A percentile compares a stretch with the other conserved stretches of the same genome.
phyloP scores from a whole-genome alignment of 352 stramenopile species.

The Aphanomyces invadans region DNA sequence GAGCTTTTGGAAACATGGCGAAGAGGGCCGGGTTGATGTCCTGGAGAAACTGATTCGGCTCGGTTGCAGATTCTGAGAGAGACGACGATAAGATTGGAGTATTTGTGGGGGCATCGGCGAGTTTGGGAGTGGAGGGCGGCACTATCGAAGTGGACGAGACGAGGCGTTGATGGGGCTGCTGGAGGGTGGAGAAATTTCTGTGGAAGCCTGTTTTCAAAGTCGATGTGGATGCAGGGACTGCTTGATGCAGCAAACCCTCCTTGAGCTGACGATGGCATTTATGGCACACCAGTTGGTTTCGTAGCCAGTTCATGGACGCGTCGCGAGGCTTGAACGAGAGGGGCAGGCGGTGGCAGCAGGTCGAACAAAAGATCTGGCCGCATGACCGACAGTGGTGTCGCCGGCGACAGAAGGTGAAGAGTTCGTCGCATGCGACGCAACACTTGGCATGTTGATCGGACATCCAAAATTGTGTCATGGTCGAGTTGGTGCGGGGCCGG shows the following conservation, averaged over 20 bases:
- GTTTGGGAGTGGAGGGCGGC: background rate
- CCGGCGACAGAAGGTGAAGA: conserved; percentile 76
- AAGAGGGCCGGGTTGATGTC: conserved; percentile 35
- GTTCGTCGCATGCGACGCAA: conserved; percentile 73
- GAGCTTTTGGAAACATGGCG: conserved; percentile 79
- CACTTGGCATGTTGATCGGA: conserved; percentile 76
- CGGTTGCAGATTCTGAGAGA: background rate
- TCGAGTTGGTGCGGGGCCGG: background rate
- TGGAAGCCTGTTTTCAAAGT: background rate
- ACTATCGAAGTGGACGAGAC: background rate
- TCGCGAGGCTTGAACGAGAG: conserved; percentile 70
- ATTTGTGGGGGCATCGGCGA: background rate
- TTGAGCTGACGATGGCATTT: conserved; percentile 73
- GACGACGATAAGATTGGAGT: background rate
- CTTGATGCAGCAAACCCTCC: conserved; percentile 43
- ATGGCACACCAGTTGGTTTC: conserved; percentile 81
- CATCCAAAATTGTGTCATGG: conserved; percentile 85
- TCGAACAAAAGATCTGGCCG: conserved; percentile 78
- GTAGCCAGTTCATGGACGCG: conserved; percentile 59
- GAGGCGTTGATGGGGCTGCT: background rate
- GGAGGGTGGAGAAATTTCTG: background rate
- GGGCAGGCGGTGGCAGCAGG: conserved; percentile 67
- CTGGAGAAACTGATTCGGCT: conserved; percentile 12
- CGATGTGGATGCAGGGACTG: background rate
- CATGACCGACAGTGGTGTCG: conserved; percentile 79